Evolutionary conservation across 2,329 filamentous ascomycete genomes (phyloP), one percentile per base, ranked within the genome.

Genomic region (Pseudogymnoascus sp.): DNA sequence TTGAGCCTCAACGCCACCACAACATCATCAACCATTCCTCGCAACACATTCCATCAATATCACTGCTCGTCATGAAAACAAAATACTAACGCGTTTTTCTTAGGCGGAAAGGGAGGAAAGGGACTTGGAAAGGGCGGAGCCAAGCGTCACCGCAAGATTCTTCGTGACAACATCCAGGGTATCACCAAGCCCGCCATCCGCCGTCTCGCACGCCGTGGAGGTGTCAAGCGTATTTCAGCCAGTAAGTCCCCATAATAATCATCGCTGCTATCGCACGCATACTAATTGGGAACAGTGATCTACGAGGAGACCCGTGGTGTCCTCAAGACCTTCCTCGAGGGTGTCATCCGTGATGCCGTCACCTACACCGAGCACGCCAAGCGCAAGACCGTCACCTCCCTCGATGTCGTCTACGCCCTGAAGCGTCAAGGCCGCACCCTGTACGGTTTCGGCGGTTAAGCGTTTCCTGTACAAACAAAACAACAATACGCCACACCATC

Each of bases 161-260:
- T 97, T 79, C 91, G 92, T 81, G 92, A 96, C 89, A 97, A 96
- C 89, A 97, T 97, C 76, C 92, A 97, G 83, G 92, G 92, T 82
- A 97, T 97, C 77, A 97, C 92, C 75, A 97, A 97, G 89, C 92
- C 92, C 73, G 92, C 92, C 74, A 97, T 97, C 80, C 89, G 92
- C 74, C 92, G 92, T 95, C 92, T 97, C 77, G 92, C 92, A 69
- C 92, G 92, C 82, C 92, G 92, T 94, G 92, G 92, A 80, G 92
- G 92, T 92, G 92, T 97, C 85, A 97, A 97, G 90, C 92, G 92
- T 96, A 97, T 97, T 75, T 96, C 92, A 74, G 92, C 92, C 77
- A 95, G 87, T 90, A 85, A 77, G 66, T 68, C 60, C 25, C n/a
- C 55, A 27, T 29, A 15, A 29, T 61, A 58, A 59, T 39, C 25